Base-by-base conservation (phyloP, 495 filamentous ascomycete genomes). In the Darksidea phi region DNA sequence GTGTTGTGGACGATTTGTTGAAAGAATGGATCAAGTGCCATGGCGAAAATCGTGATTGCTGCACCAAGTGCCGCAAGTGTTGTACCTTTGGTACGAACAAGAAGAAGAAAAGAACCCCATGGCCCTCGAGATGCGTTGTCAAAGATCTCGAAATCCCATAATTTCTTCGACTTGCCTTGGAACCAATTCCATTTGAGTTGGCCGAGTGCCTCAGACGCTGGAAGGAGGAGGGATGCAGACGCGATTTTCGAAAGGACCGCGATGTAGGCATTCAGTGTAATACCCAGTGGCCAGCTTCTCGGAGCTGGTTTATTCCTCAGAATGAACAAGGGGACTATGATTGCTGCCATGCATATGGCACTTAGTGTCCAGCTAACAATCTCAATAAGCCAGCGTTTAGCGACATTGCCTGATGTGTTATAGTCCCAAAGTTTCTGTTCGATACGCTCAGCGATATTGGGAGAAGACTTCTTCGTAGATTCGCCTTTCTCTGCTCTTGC, bases 131-230 rank as follows among this genome's bases (percentile, higher is more conserved):
- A 54, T 49, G 60, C 60, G n/a, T 57, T 63, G 37, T 63, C 60
- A 26, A 63, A 63, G 2, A 63, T 45, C 26, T 63, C 65, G 28
- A 67, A 67, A 52, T 67, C 65, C 54, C 53, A 55, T 47, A 67
- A 50, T 41, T 60, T 64, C 56, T 64, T 63, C 10, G 61, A 64
- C 7, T 17, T 38, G 8, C 56, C 47, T 24, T 43, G 55, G 25
- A 67, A 67, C 65, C 65, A 67, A 20, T 43, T 64, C 65, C 65
- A 67, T 37, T 67, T 67, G 32, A 67, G 34, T 43, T 67, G 65
- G 1, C 65, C 65, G 6, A 67, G 38, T 8, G 65, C 65, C 26
- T 67, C 60, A 1, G 59, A 59, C 2, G 28, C 41, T n/a, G 65
- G 65, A 13, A 64, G 21, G 32, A 64, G 18, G 13, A 67, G 65